Evolutionary conservation across 2,329 filamentous ascomycete species (phyloP).

Genomic region (Aspergillus sp.): DNA sequence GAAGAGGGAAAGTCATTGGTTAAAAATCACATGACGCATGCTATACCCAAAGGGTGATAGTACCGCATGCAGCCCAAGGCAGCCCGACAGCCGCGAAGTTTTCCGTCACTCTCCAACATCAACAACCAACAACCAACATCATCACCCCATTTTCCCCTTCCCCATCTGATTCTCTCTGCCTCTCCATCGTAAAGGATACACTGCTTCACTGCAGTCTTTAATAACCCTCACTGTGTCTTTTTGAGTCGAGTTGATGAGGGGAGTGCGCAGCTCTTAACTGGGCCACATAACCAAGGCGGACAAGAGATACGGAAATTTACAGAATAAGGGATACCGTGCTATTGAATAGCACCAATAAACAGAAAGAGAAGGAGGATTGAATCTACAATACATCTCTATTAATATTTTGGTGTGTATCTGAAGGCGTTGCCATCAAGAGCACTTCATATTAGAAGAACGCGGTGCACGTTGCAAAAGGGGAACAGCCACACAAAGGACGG

Average conservation of each 20-base stretch:
- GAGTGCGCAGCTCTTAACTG: not conserved
- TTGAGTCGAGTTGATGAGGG: slow-evolving; percentile 4
- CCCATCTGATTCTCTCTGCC: slow-evolving; percentile 11
- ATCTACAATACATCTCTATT: slow-evolving; percentile 16
- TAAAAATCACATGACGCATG: slow-evolving; percentile 9
- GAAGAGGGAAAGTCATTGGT: slow-evolving; percentile 3
- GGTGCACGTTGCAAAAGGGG: not conserved
- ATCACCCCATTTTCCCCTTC: slow-evolving; percentile 5
- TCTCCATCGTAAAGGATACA: slow-evolving; percentile 35
- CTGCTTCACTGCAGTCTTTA: slow-evolving; percentile 24
- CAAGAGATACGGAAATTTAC: slow-evolving; percentile 4
- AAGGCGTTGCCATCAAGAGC: slow-evolving; percentile 1
- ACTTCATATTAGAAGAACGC: not conserved
- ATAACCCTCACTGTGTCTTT: slow-evolving; percentile 32
- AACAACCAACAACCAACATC: not conserved
- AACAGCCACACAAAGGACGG: slow-evolving; percentile 4
- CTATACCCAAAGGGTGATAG: slow-evolving; percentile 11
- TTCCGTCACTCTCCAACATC: slow-evolving; percentile 4
- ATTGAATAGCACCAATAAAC: slow-evolving; percentile 1
- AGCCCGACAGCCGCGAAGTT: not conserved
- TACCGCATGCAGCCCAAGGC: slow-evolving; percentile 1
- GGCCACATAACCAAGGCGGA: not conserved
- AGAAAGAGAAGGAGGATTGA: slow-evolving; percentile 2
- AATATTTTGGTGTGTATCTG: slow-evolving; percentile 14
- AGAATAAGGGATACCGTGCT: slow-evolving; percentile 2